These are phyloP conservation scores for Boletus insuetus DNA, from an alignment of 768 basidiomycete genomes.

Conservation along the genomic window DNA sequence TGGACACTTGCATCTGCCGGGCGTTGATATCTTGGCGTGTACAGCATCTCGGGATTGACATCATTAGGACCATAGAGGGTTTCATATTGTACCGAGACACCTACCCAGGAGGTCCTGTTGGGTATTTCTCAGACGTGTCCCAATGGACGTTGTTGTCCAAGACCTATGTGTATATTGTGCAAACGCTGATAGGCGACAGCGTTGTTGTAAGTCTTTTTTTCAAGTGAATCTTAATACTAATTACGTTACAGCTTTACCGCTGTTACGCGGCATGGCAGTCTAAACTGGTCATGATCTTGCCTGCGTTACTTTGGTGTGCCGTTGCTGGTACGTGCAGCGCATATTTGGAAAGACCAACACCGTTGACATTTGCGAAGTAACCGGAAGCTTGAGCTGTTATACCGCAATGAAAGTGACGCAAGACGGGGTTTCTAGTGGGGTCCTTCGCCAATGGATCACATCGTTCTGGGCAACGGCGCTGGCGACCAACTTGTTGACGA, in stretches of 20 bases:
- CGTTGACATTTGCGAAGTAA: background rate
- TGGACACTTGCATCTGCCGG: too few relatives aligned
- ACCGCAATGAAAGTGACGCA: constrained; percentile 3
- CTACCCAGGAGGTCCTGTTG: too few relatives aligned
- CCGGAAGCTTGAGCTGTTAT: background rate
- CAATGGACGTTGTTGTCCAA: constrained; percentile 28
- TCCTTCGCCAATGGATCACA: constrained; percentile 30
- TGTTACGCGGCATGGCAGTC: background rate
- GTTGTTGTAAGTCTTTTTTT: constrained; percentile 19
- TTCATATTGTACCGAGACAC: too few relatives aligned
- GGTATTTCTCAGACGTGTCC: background rate
- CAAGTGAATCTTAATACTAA: background rate
- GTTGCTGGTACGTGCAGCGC: background rate
- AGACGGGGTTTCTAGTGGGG: background rate
- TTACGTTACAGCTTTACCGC: background rate
- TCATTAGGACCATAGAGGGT: too few relatives aligned
- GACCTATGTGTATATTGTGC: constrained; percentile 12
- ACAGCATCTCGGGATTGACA: too few relatives aligned
- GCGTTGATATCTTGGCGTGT: too few relatives aligned
- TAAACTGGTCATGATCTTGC: background rate
- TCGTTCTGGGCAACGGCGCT: constrained; percentile 20
- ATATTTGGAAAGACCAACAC: background rate
- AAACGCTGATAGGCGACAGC: constrained; percentile 25
- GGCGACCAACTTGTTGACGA: constrained; percentile 30
- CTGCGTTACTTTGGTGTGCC: background rate